phyloP scores from a whole-genome alignment of 2,329 filamentous ascomycete species.

The Xylaria multiplex region DNA sequence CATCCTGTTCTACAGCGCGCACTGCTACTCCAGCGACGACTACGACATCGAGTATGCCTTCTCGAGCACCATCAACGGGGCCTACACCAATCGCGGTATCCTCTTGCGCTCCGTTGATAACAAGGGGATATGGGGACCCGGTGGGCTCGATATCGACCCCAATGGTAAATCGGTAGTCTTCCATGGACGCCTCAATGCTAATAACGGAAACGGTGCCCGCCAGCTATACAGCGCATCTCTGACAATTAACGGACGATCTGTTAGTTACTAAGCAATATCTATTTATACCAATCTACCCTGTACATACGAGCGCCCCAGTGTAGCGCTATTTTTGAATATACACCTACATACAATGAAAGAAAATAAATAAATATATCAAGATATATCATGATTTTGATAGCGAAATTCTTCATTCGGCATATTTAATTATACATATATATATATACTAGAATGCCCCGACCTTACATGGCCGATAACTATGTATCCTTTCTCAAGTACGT shows the following conservation, averaged over 20 bases:
- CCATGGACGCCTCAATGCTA: constrained; percentile 43
- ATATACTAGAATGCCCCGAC: too few relatives aligned
- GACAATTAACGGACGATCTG: constrained; percentile 40
- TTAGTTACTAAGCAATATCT: constrained; percentile 22
- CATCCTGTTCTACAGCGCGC: constrained; percentile 48
- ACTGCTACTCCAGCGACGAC: constrained; percentile 49
- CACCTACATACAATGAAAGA: not conserved
- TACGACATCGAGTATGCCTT: constrained; percentile 50
- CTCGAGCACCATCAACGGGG: constrained; percentile 46
- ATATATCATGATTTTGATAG: not conserved
- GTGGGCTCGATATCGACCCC: constrained; percentile 48
- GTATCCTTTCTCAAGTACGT: too few relatives aligned
- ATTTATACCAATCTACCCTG: not conserved
- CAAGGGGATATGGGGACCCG: constrained; percentile 45
- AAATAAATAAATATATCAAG: constrained; percentile 14
- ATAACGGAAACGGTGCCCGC: constrained; percentile 37
- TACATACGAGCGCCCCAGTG: constrained; percentile 9
- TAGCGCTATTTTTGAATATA: not conserved
- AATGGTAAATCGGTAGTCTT: constrained; percentile 45
- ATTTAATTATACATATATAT: not conserved
- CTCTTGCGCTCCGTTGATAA: constrained; percentile 46
- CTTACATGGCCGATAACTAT: too few relatives aligned
- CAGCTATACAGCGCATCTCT: constrained; percentile 44
- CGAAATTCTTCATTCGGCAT: not conserved
- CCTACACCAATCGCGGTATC: constrained; percentile 46